Conservation (phyloP, 148 eudicot species). For the Cornus kousa region DNA sequence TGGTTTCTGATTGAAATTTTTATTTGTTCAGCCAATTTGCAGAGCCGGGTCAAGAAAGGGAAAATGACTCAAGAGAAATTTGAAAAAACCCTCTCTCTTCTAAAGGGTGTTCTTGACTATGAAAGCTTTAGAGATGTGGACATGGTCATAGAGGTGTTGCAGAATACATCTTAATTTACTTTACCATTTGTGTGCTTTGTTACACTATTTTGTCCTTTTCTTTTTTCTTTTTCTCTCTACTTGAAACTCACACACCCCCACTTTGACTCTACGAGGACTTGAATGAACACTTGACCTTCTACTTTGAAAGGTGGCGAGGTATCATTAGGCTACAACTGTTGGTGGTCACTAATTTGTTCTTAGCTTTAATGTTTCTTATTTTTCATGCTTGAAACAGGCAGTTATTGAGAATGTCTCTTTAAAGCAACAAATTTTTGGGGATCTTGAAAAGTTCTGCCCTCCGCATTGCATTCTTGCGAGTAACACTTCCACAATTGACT, state of each 20-base stretch:
- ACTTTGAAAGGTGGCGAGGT: too few relatives aligned
- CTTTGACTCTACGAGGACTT: too few relatives aligned
- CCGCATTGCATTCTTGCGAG: constrained; percentile 95
- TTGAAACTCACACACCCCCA: too few relatives aligned
- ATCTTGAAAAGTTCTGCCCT: constrained; percentile 83
- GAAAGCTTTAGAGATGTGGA: constrained; percentile 85
- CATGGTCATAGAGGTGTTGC: constrained; percentile 91
- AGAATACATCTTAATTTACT: background rate
- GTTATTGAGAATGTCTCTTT: constrained; percentile 82
- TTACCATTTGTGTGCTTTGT: background rate
- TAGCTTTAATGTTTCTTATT: background rate
- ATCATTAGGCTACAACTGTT: too few relatives aligned
- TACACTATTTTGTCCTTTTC: background rate
- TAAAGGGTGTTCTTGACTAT: constrained; percentile 77
- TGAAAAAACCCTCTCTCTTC: constrained; percentile 72
- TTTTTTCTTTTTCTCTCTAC: too few relatives aligned
- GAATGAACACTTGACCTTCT: too few relatives aligned
- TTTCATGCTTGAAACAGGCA: constrained; percentile 50
- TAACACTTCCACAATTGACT: constrained; percentile 95
- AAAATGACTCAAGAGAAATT: constrained; percentile 73
- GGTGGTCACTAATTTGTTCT: background rate
- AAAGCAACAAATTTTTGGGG: constrained; percentile 91
- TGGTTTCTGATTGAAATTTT: background rate
- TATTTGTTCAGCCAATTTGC: constrained; percentile 64
- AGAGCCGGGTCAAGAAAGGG: constrained; percentile 91